Evolutionary conservation across 345 rosid species (phyloP).

Genomic region (Pistacia integerrima): DNA sequence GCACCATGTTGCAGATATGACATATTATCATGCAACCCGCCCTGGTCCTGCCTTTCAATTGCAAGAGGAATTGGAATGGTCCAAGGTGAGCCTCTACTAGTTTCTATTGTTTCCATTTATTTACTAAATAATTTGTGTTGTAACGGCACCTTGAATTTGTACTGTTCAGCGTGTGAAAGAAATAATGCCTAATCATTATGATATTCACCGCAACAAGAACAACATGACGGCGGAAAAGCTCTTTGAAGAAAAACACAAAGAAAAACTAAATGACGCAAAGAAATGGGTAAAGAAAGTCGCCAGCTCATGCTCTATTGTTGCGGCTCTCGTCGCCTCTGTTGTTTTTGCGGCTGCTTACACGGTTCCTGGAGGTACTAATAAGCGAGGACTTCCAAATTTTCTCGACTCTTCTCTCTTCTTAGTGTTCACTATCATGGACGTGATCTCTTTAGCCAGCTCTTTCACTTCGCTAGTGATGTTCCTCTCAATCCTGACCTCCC

Average conservation of each 20-base stretch:
- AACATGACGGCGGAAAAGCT: neutral
- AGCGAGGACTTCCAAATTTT: constrained; percentile 22
- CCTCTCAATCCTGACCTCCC: no score
- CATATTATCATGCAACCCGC: neutral
- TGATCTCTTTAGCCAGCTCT: no score
- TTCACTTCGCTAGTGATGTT: no score
- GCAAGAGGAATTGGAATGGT: neutral
- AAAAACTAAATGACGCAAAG: neutral
- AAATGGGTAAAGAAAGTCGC: neutral
- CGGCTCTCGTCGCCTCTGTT: neutral
- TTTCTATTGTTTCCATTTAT: neutral
- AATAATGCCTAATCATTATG: neutral
- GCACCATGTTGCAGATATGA: neutral
- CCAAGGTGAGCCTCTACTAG: neutral
- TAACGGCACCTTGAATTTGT: no score
- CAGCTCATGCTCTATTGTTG: neutral
- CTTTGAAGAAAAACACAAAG: neutral
- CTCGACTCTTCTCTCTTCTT: constrained; percentile 15
- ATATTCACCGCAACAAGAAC: neutral
- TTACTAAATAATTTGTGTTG: neutral
- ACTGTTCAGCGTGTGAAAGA: neutral
- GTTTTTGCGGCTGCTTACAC: neutral
- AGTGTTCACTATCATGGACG: no score
- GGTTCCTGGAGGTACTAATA: neutral
- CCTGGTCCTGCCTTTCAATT: neutral